Percentiles rank a stretch among this genome's conserved stretches.
Evolutionary conservation across 2,329 filamentous ascomycete species (phyloP).

Genomic region (Talaromyces sp.): DNA sequence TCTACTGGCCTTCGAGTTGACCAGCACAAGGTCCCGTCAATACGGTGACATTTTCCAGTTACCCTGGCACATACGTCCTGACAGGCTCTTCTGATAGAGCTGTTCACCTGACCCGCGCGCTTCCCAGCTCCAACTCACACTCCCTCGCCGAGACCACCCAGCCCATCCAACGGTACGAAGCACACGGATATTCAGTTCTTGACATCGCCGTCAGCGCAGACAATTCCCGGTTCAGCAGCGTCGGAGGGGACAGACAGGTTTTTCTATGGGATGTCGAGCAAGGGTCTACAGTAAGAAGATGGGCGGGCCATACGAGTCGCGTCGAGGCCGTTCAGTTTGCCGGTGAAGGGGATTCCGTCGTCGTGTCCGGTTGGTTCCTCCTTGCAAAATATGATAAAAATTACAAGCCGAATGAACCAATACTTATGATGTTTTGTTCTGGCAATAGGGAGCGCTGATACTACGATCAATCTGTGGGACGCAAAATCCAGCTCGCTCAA

Average conservation of each 20-base stretch:
- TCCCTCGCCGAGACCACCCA: conserved; percentile 29
- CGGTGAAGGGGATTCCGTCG: conserved; percentile 66
- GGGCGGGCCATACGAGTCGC: conserved; percentile 64
- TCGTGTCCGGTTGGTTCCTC: conserved; percentile 57
- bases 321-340: conserved; percentile 77
- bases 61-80: conserved; percentile 70
- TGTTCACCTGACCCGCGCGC: conserved; percentile 74
- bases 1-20: not conserved
- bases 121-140: conserved; percentile 32
- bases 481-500: conserved; percentile 35
- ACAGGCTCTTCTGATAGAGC: conserved; percentile 80
- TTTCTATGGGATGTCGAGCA: conserved; percentile 93
- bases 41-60: conserved; percentile 66
- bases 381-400: not conserved
- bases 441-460: conserved; percentile 36
- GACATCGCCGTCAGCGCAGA: conserved; percentile 66
- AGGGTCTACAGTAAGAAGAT: conserved; percentile 70
- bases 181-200: conserved; percentile 89
- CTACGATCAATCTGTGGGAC: conserved; percentile 39
- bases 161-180: conserved; percentile 81
- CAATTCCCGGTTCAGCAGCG: conserved; percentile 81
- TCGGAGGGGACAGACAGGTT: conserved; percentile 82
- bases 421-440: not conserved
- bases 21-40: conserved; percentile 59
- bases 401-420: not conserved